Evolutionary conservation across 306 rosid species (phyloP).

Genomic region (Acacia melanoxylon): DNA sequence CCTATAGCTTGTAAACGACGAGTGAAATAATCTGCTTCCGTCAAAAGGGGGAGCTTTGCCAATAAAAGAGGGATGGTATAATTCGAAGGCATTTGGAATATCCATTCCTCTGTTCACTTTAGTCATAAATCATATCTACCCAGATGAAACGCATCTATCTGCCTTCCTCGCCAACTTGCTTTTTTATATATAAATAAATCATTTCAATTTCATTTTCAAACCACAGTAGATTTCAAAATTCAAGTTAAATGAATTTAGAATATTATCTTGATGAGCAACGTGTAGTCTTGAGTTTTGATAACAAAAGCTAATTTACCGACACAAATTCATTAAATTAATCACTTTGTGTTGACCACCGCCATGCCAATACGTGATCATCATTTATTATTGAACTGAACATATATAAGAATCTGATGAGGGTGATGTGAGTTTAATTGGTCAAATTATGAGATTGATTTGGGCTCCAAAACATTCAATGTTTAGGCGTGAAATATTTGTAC

Average conservation of each 20-base stretch:
- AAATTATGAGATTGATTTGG: neutral
- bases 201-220: neutral
- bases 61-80: conserved; percentile 45
- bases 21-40: neutral
- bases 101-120: conserved; percentile 25
- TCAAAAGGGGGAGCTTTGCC: neutral
- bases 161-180: neutral
- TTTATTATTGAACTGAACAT: neutral
- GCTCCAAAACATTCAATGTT: neutral
- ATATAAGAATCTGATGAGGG: neutral
- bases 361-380: neutral
- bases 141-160: neutral
- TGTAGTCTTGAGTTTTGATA: neutral
- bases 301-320: neutral
- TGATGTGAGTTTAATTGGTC: neutral
- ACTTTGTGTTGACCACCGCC: neutral
- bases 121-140: neutral
- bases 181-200: neutral
- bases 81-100: conserved; percentile 55
- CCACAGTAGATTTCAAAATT: no score
- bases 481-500: neutral
- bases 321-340: neutral
- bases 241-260: neutral
- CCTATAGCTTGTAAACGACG: accelerated
- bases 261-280: neutral